A percentile compares a stretch with the other conserved stretches of the same genome.
phyloP scores from a whole-genome alignment of 202 grass and related monocot genomes.

The Bolboschoenoplectus hybrid region DNA sequence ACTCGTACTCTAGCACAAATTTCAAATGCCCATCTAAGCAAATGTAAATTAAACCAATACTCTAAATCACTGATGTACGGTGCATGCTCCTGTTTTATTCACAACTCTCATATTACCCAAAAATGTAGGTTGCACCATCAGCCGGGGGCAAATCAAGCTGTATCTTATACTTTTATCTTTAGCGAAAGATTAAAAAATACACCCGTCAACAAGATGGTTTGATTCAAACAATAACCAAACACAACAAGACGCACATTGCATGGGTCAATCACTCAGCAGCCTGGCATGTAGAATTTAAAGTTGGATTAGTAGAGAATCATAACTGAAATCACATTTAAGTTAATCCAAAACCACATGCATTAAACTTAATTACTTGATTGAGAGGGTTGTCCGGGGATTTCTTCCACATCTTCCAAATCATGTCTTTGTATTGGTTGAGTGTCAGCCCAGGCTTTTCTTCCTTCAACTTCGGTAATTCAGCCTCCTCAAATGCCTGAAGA shows the following conservation, averaged over 20 bases:
- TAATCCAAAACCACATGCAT: not conserved
- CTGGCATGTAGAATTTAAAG: constrained; percentile 16
- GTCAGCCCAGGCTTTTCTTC: constrained; percentile 96
- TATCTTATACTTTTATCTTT: constrained; percentile 5
- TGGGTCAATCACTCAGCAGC: constrained; percentile 27
- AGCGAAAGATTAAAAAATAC: constrained; percentile 13
- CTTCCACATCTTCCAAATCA: constrained; percentile 99
- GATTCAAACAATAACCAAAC: not conserved
- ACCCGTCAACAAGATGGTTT: not conserved
- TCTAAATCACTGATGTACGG: constrained; percentile 31
- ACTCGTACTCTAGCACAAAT: not conserved
- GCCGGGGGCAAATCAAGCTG: not conserved
- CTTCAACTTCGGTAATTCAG: constrained; percentile 90
- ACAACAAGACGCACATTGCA: constrained; percentile 16
- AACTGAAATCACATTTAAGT: constrained; percentile 9
- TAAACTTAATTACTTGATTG: constrained; percentile 64
- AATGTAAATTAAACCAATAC: not conserved
- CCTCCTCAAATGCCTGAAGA: constrained; percentile 90
- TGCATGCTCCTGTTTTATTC: constrained; percentile 31
- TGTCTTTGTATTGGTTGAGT: constrained; percentile 95
- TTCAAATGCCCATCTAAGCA: not conserved
- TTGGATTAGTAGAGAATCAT: not conserved
- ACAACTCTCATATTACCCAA: not conserved
- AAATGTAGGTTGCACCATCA: not conserved
- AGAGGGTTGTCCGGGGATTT: constrained; percentile 98